Evolutionary conservation across 140 eudicot genomes (phyloP).

Genomic region (Erigeron philadelphicus): DNA sequence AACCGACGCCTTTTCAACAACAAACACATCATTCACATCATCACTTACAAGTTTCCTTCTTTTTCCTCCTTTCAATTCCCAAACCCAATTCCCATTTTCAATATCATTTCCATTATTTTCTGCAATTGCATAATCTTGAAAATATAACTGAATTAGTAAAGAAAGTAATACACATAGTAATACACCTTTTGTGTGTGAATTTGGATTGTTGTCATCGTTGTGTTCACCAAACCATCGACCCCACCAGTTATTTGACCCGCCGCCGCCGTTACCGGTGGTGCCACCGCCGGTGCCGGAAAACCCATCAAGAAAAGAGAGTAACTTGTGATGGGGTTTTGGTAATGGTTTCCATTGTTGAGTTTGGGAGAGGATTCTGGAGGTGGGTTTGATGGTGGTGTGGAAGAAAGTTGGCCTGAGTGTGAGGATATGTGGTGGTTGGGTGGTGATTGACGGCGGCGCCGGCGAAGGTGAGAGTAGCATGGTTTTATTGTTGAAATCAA

Average conservation of each 20-base stretch:
- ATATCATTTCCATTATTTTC: background rate
- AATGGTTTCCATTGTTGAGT: constrained; percentile 25
- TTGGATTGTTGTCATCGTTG: constrained; percentile 16
- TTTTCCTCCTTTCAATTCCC: constrained; percentile 72
- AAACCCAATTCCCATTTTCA: constrained; percentile 30
- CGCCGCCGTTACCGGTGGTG: constrained; percentile 35
- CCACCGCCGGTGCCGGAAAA: constrained; percentile 20
- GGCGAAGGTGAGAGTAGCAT: constrained; percentile 30
- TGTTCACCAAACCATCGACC: constrained; percentile 22
- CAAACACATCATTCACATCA: constrained; percentile 48
- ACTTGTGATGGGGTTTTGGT: constrained; percentile 14
- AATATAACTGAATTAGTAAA: constrained; percentile 19
- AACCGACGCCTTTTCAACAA: constrained; percentile 29
- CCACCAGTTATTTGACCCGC: constrained; percentile 37
- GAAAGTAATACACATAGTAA: constrained; percentile 13
- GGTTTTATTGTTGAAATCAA: constrained; percentile 19
- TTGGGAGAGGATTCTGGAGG: constrained; percentile 18
- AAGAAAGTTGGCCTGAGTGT: constrained; percentile 23
- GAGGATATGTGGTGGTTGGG: constrained; percentile 2
- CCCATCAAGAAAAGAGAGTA: background rate
- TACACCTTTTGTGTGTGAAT: constrained; percentile 9
- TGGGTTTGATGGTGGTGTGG: constrained; percentile 14
- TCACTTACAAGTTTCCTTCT: constrained; percentile 53
- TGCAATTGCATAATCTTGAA: constrained; percentile 38
- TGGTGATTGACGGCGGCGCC: constrained; percentile 26